Conservation (phyloP, 176 grass and related monocot species). For the Aegilops tauschii region DNA sequence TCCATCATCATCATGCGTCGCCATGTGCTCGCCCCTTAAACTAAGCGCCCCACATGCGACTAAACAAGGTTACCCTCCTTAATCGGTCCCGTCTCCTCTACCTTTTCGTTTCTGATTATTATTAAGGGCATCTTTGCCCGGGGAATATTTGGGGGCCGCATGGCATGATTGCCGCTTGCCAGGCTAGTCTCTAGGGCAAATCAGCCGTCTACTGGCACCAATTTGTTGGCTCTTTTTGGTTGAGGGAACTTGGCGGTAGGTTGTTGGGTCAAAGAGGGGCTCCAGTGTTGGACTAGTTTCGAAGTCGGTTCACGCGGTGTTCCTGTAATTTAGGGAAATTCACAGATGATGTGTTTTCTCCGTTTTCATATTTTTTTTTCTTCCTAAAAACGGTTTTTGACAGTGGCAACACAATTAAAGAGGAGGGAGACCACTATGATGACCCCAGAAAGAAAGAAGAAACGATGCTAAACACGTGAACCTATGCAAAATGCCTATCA, state of each 20-base stretch:
- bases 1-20: constrained; percentile 26
- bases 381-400: too few species aligned
- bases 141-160: background rate
- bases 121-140: constrained; percentile 11
- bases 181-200: background rate
- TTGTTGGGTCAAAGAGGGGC: background rate
- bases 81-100: background rate
- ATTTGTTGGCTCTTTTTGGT: background rate
- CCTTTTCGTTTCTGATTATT: background rate
- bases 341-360: too few species aligned
- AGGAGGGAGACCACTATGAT: too few species aligned
- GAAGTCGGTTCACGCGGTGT: too few species aligned
- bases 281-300: background rate
- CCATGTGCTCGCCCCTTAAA: constrained; percentile 35
- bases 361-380: too few species aligned
- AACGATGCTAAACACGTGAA: too few species aligned
- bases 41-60: constrained; percentile 27
- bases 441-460: too few species aligned
- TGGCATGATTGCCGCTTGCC: constrained; percentile 31
- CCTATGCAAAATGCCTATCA: too few species aligned
- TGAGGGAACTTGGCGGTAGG: background rate
- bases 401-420: too few species aligned
- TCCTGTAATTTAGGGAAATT: too few species aligned
- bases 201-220: background rate
- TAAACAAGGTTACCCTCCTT: constrained; percentile 6